Percentiles rank a stretch among this genome's conserved stretches.
These are phyloP conservation scores for Lophiostoma macrostomum DNA, from an alignment of 495 filamentous ascomycete genomes.

Conservation along the genomic window DNA sequence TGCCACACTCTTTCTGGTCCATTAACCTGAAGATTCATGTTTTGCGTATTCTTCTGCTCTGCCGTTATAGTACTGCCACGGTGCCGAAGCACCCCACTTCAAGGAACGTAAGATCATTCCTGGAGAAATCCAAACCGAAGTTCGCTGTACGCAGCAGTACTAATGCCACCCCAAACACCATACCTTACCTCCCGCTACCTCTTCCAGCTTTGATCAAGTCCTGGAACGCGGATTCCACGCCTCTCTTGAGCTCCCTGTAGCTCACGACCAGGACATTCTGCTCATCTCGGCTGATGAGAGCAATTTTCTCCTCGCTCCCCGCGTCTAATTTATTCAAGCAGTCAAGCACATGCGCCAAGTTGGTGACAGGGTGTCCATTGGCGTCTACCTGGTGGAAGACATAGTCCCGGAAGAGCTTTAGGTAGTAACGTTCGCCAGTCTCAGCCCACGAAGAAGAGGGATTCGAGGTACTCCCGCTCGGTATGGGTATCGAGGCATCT, in stretches of 20 bases:
- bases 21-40: too few relatives aligned
- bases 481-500: constrained; percentile 53
- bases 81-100: too few relatives aligned
- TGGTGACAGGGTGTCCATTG: constrained; percentile 72
- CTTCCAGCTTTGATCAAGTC: constrained; percentile 64
- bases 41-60: too few relatives aligned
- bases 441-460: constrained; percentile 64
- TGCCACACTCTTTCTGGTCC: too few relatives aligned
- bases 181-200: constrained; percentile 18
- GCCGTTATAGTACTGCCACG: too few relatives aligned
- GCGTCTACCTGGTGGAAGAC: constrained; percentile 93
- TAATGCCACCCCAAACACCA: not conserved
- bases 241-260: constrained; percentile 83
- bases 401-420: constrained; percentile 94
- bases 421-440: constrained; percentile 80
- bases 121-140: too few relatives aligned
- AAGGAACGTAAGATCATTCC: not conserved
- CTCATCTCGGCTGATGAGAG: constrained; percentile 82
- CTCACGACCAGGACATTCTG: constrained; percentile 80
- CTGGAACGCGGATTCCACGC: constrained; percentile 71
- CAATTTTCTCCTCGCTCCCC: constrained; percentile 80
- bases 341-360: constrained; percentile 78
- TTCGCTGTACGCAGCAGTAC: not conserved
- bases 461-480: constrained; percentile 7
- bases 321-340: constrained; percentile 92